Evolutionary conservation across 2,329 filamentous ascomycete genomes (phyloP), one percentile per base, ranked within the genome.

Genomic region (Diaporthe vaccinii): DNA sequence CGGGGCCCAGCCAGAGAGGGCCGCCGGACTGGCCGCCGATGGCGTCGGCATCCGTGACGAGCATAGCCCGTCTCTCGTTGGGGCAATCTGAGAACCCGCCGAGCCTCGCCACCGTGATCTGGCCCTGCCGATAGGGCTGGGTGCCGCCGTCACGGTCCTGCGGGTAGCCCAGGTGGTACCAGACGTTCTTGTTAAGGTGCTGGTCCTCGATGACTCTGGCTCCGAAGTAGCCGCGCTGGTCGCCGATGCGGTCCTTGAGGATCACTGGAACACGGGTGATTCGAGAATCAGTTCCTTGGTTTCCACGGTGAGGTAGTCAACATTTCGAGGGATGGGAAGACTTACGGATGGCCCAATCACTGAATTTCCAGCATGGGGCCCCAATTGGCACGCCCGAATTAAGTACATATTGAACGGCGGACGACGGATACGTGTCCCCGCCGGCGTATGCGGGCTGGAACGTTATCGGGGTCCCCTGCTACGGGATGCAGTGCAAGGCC

Each of bases 321-420:
- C 5, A 8, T 12, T 39, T 34, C 1, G 3, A 6, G 22, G 39
- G 14, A 15, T 7, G 14, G 34, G 15, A 10, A 28, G n/a, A 22
- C 59, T 31, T 28, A 44, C 59, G n/a, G n/a, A 62, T 62, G 9
- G 59, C 59, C 59, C 59, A 62, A 15, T 62, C 59, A 1, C n/a
- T 62, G n/a, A 62, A 62, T 17, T 62, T 39, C 59, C 59, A 62
- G 59, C 59, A 62, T 12, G 59, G 59, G 5, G 59, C 59, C 15
- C 59, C 59, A 7, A 62, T 61, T 22, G 58, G 59, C 3, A 62
- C 59, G 15, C 59, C 59, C 8, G 59, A 31, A 20, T 44, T 62
- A 2, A 62, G 59, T 6, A 62, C 59, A 28, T 44, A 62, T 2
- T 62, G 59, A 12, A 62, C 39, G 20, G 39, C 36, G 4, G 59